Evolutionary conservation across 305 asterid species (phyloP), one percentile per base, ranked within the genome.

Genomic region (Rubia peregrina): DNA sequence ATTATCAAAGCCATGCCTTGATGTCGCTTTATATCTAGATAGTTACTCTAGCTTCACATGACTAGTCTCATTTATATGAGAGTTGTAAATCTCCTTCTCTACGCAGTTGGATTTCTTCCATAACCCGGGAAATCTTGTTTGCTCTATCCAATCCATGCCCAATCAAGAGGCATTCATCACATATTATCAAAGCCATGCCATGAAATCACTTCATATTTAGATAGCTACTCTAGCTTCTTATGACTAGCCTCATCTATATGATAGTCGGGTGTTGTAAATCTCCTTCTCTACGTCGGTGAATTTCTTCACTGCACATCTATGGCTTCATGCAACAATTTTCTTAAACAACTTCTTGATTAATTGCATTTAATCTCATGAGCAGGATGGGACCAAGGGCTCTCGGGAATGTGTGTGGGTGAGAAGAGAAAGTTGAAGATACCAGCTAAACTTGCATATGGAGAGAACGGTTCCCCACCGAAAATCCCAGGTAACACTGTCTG

Each of bases 351-450:
- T 51, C 19, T 26, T 7, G 13, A 46, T 21, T 53, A 41, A 26
- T 55, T 24, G 26, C 21, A 68, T 51, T 69, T 48, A 8, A 24
- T 21, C 70, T 55, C 9, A 64, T 77, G 82, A 75, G 78, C 91
- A 94, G 99, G 99, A 81, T 94, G 99, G 99, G 99, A 94, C 84
- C 99, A 91, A 83, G 99, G 97, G 61, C 75, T 94, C 17, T 73
- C 91, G 38, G 96, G 97, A 62, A 91, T 91, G 96, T 94, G 99
- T 80, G 80, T 94, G 60, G 96, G 96, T 30, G 99, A 94, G 88
- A 91, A 89, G 83, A 77, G 99, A 53, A 94, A 91, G 85, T 79
- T 91, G 87, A 88, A 87, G 75, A 94, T 94, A 69, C 99, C 99
- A 48, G 80, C 99, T 68, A 91, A 89, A 83, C 96, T 91, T 53